Conservation (phyloP, 2,329 filamentous ascomycete species). For the Hymenotorrendiella dingleyae region DNA sequence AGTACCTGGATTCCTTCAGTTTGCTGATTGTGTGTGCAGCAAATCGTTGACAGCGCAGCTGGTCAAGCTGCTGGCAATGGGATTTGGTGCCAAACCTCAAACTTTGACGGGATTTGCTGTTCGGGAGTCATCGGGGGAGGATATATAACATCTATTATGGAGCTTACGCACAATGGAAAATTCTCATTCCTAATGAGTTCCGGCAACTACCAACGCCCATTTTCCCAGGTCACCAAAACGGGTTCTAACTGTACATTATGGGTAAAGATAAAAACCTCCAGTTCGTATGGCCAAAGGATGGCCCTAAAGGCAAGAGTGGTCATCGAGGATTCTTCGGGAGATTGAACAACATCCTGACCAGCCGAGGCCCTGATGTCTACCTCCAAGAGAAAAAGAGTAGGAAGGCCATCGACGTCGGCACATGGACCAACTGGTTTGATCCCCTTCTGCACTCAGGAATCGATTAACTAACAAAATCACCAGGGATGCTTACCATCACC, state of each 20-base stretch:
- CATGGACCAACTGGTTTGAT: constrained; percentile 29
- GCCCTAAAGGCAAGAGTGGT: constrained; percentile 17
- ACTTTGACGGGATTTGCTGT: constrained; percentile 7
- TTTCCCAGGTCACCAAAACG: too few species aligned
- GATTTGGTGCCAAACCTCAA: constrained; percentile 14
- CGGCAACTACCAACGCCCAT: too few species aligned
- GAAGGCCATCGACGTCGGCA: constrained; percentile 20
- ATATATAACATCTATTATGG: background rate
- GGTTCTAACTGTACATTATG: constrained; percentile 1
- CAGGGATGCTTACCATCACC: constrained; percentile 28
- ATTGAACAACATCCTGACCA: constrained; percentile 33
- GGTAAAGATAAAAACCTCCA: constrained; percentile 11
- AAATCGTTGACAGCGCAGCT: constrained; percentile 17
- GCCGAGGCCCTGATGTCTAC: constrained; percentile 38
- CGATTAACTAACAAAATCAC: background rate
- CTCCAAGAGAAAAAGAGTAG: constrained; percentile 22
- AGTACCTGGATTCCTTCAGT: constrained; percentile 4
- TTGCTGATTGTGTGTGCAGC: constrained; percentile 14
- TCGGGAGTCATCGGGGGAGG: constrained; percentile 12
- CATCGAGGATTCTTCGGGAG: constrained; percentile 25
- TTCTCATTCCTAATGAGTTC: background rate
- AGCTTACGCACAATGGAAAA: background rate
- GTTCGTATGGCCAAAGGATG: constrained; percentile 30
- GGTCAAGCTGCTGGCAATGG: constrained; percentile 13
- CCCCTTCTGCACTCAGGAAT: too few species aligned